phyloP scores from a whole-genome alignment of 2,329 filamentous ascomycete genomes.

The Biscogniauxia sp. region DNA sequence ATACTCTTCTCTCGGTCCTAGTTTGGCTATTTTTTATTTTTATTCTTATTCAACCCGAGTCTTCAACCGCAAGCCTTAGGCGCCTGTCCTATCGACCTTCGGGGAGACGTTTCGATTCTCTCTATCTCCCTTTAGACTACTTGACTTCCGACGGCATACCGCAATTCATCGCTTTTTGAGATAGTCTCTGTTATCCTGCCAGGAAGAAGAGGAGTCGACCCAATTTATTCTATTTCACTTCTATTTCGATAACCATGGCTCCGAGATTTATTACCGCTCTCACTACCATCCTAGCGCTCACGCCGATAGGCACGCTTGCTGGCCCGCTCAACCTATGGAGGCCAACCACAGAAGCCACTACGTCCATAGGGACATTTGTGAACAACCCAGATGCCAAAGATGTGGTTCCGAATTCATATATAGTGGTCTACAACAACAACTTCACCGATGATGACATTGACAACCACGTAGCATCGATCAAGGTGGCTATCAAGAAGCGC shows the following conservation, averaged over 20 bases:
- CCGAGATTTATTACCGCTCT: conserved; percentile 28
- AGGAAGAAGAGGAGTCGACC: not conserved
- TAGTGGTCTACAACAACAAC: conserved; percentile 62
- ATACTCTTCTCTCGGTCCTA: not conserved
- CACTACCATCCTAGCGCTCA: conserved; percentile 27
- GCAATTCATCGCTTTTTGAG: not conserved
- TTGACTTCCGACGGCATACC: conserved; percentile 1
- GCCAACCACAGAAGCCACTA: conserved; percentile 12
- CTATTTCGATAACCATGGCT: conserved; percentile 25
- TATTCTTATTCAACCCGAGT: not conserved
- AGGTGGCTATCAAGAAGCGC: conserved; percentile 51
- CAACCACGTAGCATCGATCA: conserved; percentile 48
- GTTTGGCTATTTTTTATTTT: not conserved
- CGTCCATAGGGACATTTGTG: conserved; percentile 44
- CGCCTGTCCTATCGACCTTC: not conserved
- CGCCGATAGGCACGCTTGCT: conserved; percentile 26
- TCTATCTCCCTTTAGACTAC: conserved; percentile 2
- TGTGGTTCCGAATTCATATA: conserved; percentile 57
- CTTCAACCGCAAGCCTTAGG: not conserved
- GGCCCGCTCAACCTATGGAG: conserved; percentile 23
- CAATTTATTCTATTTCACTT: not conserved
- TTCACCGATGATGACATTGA: conserved; percentile 47
- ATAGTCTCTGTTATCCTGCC: not conserved
- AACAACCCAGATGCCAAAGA: conserved; percentile 47
- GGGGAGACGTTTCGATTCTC: not conserved